Conservation (phyloP, 2,329 filamentous ascomycete species). For the Fusarium paranaense region DNA sequence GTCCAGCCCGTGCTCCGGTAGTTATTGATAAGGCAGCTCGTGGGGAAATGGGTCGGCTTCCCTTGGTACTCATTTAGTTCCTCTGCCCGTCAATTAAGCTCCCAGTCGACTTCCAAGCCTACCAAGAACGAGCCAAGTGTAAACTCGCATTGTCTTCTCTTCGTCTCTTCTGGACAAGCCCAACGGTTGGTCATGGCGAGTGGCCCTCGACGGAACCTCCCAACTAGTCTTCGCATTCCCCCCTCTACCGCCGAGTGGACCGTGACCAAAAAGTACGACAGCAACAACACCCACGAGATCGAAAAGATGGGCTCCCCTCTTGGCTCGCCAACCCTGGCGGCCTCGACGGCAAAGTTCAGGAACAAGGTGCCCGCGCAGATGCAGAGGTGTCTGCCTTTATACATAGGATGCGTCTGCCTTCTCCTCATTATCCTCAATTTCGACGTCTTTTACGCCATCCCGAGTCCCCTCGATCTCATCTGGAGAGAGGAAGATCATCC, state of each 20-base stretch:
- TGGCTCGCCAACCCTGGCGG: constrained; percentile 52
- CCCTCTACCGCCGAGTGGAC: constrained; percentile 27
- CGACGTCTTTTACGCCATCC: constrained; percentile 51
- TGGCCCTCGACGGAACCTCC: constrained; percentile 37
- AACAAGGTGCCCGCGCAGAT: constrained; percentile 59
- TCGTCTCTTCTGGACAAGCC: background rate
- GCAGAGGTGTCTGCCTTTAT: constrained; percentile 60
- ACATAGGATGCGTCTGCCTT: constrained; percentile 56
- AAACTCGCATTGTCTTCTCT: background rate
- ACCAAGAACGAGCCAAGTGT: background rate
- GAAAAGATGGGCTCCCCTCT: constrained; percentile 48
- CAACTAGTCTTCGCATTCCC: constrained; percentile 35
- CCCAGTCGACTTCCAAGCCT: background rate
- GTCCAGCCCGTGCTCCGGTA: background rate
- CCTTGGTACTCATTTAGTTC: constrained; percentile 19
- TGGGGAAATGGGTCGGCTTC: background rate
- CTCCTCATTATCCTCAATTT: constrained; percentile 61
- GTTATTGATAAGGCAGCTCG: constrained; percentile 33
- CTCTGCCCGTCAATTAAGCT: background rate
- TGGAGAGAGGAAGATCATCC: constrained; percentile 22
- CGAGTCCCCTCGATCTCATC: constrained; percentile 35
- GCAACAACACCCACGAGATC: constrained; percentile 5
- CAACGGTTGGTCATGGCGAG: constrained; percentile 37
- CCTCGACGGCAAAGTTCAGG: constrained; percentile 51
- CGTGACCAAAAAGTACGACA: constrained; percentile 19